Evolutionary conservation across 208 protist species (phyloP), one percentile per base, ranked within the genome.

Genomic region (Leishmania tarentolae): DNA sequence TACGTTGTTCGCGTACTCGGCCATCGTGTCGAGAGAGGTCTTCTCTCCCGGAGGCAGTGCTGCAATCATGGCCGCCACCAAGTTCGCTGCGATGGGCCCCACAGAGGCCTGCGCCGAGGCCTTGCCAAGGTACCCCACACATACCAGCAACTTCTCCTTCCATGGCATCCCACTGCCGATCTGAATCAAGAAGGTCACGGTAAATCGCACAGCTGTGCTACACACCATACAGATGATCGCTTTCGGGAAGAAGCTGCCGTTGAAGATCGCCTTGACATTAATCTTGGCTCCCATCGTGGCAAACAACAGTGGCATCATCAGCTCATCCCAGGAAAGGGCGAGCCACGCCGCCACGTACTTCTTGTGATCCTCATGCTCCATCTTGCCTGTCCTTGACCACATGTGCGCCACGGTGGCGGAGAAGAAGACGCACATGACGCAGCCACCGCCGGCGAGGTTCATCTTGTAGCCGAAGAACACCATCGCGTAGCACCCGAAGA

Each of bases 101-200:
- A 96, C 76, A 17, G 93, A 93, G 37, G 90, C 91, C 87, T 96
- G 93, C 47, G 91, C 91, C 31, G 93, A 92, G 11, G 91, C 93
- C 79, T 95, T 94, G 59, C 90, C 90, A 28, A 90, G 71, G 76
- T 93, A 96, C 40, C 91, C 93, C 21, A 93, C 85, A 52, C 89
- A 93, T 50, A 94, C 90, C 40, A 96, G 83, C 31, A 94, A 50
- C 77, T 93, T 92, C 52, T 94, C 83, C 72, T 76, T 78, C 76
- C 82, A 92, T 13, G 87, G 79, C 83, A 90, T 88, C 24, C 86
- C 87, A 66, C 83, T 86, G 53, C 90, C 90, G 17, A 90, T 75
- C 79, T 92, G 91, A 40, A 94, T 47, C 1, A 87, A 15, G 77
- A 95, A 92, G 44, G 77, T 93, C 9, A 90, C 86, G 31, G 88